Evolutionary conservation across 176 grass and related monocot species (phyloP), one percentile per base, ranked within the genome.

Genomic region (Melocanna baccifera): DNA sequence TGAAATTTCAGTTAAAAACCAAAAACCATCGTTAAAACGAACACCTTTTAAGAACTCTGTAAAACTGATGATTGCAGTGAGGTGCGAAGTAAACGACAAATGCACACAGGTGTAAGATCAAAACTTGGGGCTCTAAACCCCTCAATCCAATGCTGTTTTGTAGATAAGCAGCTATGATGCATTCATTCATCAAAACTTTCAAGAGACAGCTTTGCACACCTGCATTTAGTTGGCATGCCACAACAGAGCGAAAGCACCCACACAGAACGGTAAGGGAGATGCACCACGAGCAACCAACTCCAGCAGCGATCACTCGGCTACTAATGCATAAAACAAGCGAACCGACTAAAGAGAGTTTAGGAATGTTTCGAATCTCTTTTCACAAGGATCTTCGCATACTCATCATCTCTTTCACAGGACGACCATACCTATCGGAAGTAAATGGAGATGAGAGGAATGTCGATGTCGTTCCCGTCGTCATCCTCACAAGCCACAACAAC

Each of bases 361-460:
- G 16, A 65, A 75, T 48, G 45, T 64, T 56, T 57, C 80, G 8
- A 26, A 64, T 34, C 52, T 48, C 70, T 85, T 53, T 63, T 50
- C 34, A 22, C 55, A 14, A 3, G 43, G 19, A 16, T 46, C 29
- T 52, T 66, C 43, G 20, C 42, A 52, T 46, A 72, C 13, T 63
- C 18, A 4, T 51, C 52, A 41, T 42, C 45, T 65, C 58, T 69
- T 55, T 64, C 72, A 76, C 53, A 56, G 26, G 58, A 75, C 5
- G 67, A 18, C n/a, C 15, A 42, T 12, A 26, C 67, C 85, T 90
- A 97, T 25, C 88, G 77, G 83, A 97, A 92, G 66, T 92, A 97
- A 12, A 97, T 82, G 22, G 94, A 97, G 77, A 97, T 73, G 23
- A 91, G 76, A 85, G 94, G 94, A 50, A 92, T 91, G 67, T 94